Conservation (phyloP, 1,284 basidiomycete genomes). For the Rhodotorula sp. region DNA sequence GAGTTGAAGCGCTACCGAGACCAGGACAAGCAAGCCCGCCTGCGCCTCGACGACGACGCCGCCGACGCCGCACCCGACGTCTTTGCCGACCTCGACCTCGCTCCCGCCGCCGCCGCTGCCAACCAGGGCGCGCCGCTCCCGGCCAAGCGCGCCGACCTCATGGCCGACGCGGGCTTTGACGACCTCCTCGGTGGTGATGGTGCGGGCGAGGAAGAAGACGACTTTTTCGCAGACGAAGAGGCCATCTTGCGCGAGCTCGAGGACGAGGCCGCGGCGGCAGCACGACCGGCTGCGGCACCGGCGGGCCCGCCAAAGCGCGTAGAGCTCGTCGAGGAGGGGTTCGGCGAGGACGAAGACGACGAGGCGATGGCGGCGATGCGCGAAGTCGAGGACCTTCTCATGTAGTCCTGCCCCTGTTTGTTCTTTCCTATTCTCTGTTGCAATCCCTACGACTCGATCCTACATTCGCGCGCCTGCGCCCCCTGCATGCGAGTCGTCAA, state of each 20-base stretch:
- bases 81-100: conserved; percentile 7
- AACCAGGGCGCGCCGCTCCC: neutral
- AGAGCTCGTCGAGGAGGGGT: neutral
- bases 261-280: neutral
- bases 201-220: conserved; percentile 17
- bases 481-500: neutral
- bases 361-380: conserved; percentile 14
- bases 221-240: conserved; percentile 26
- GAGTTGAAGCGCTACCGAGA: conserved; percentile 34
- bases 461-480: no score
- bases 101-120: neutral
- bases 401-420: neutral
- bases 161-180: conserved; percentile 8
- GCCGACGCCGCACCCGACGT: neutral
- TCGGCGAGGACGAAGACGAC: conserved; percentile 3
- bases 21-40: conserved; percentile 16
- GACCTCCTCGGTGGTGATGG: neutral
- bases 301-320: neutral
- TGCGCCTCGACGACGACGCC: conserved; percentile 1
- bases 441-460: no score
- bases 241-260: conserved; percentile 16
- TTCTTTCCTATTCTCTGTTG: neutral
- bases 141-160: neutral
- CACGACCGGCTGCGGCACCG: neutral
- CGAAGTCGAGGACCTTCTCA: conserved; percentile 16